phyloP scores from a whole-genome alignment of 768 basidiomycete genomes.

The Tricholoma sp. region DNA sequence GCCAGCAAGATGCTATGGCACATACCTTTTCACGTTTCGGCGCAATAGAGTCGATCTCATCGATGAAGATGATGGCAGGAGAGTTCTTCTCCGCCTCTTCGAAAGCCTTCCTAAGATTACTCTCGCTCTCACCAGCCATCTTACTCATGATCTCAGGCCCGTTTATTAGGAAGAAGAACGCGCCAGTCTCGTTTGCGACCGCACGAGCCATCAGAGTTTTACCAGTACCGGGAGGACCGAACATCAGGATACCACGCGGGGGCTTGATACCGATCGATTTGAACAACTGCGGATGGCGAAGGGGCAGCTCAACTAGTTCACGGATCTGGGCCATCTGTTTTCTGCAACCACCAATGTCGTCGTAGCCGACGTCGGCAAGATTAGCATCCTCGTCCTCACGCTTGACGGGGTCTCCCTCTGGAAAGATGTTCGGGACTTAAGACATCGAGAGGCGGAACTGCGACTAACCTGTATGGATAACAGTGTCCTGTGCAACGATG shows the following conservation, averaged over 20 bases:
- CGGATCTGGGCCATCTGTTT: slow-evolving; percentile 99
- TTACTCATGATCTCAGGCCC: slow-evolving; percentile 99
- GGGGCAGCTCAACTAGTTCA: slow-evolving; percentile 95
- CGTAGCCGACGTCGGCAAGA: slow-evolving; percentile 95
- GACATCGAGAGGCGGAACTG: neutral
- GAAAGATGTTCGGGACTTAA: slow-evolving; percentile 10
- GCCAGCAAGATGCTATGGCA: neutral
- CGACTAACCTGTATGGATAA: slow-evolving; percentile 79
- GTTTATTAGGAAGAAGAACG: slow-evolving; percentile 99
- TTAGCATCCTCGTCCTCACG: slow-evolving; percentile 98
- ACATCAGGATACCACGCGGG: slow-evolving; percentile 98
- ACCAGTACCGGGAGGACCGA: slow-evolving; percentile 97
- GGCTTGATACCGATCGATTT: slow-evolving; percentile 99
- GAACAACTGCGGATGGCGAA: slow-evolving; percentile 98
- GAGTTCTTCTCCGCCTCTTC: slow-evolving; percentile 99
- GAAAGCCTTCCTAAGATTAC: slow-evolving; percentile 96
- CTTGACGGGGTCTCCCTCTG: slow-evolving; percentile 98
- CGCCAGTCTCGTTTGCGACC: slow-evolving; percentile 98
- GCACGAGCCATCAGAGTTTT: slow-evolving; percentile 99
- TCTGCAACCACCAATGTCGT: slow-evolving; percentile 98
- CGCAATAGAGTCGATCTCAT: slow-evolving; percentile 98
- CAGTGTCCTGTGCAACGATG: slow-evolving; percentile 98
- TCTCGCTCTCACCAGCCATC: slow-evolving; percentile 99
- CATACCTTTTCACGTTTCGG: slow-evolving; percentile 98
- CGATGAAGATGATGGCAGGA: slow-evolving; percentile 99